A percentile compares a stretch with the other conserved stretches of the same genome.
phyloP scores from a whole-genome alignment of 1,284 basidiomycete genomes.

The Somion occarium region DNA sequence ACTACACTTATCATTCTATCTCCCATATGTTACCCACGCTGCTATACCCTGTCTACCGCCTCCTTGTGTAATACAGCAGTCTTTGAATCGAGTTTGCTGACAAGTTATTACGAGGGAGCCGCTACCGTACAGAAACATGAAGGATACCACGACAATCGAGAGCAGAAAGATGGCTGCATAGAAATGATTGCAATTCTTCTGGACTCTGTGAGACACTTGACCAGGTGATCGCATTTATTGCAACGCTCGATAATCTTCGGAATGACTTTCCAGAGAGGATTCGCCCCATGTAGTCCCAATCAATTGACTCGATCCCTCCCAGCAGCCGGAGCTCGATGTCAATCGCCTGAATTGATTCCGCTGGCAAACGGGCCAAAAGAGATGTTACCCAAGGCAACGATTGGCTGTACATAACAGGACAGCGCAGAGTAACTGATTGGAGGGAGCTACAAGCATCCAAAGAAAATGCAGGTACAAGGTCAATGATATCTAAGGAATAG shows the following conservation, averaged over 20 bases:
- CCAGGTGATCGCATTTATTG: slow-evolving; percentile 22
- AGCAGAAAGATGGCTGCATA: slow-evolving; percentile 15
- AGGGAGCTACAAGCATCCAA: slow-evolving; percentile 18
- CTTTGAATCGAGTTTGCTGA: not conserved
- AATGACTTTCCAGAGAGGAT: slow-evolving; percentile 16
- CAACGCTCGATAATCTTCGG: slow-evolving; percentile 14
- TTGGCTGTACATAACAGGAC: slow-evolving; percentile 21
- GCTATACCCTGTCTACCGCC: slow-evolving; percentile 2
- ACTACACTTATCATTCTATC: not conserved
- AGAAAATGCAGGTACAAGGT: slow-evolving; percentile 15
- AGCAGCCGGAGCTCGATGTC: slow-evolving; percentile 22
- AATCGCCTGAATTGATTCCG: slow-evolving; percentile 13
- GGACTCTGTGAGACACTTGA: slow-evolving; percentile 16
- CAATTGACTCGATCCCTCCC: slow-evolving; percentile 21
- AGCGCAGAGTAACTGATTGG: slow-evolving; percentile 18
- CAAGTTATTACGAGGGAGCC: too few species aligned
- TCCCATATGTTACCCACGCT: not conserved
- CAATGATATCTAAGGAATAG: not conserved
- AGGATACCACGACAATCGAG: slow-evolving; percentile 21
- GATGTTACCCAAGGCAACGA: slow-evolving; percentile 23
- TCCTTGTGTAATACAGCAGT: slow-evolving; percentile 5
- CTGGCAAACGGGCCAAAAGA: slow-evolving; percentile 17
- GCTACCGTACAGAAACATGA: not conserved
- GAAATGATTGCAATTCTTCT: slow-evolving; percentile 16
- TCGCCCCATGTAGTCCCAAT: slow-evolving; percentile 20